Evolutionary conservation across 345 rosid genomes (phyloP).

Genomic region (Eutrema yunnanense): DNA sequence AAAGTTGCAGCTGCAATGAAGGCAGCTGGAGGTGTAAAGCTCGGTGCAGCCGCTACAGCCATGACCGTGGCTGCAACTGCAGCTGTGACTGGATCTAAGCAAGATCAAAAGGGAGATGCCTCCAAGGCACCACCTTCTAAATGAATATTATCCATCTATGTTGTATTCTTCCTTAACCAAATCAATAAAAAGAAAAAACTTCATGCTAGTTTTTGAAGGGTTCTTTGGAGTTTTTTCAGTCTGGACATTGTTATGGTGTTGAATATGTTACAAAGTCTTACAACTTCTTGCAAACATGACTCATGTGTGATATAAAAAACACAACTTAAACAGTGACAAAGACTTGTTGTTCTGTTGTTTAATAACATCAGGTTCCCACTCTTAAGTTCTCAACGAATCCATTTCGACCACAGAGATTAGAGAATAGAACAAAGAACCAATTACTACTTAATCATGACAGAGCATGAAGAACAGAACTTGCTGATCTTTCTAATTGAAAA

Average conservation of each 20-base stretch:
- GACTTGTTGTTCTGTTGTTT: too few relatives aligned
- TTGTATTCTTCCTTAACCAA: constrained; percentile 7
- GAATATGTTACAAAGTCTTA: not conserved
- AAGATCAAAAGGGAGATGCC: constrained; percentile 47
- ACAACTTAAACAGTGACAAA: too few relatives aligned
- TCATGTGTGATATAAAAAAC: too few relatives aligned
- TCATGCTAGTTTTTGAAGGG: not conserved
- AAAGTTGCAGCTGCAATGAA: constrained; percentile 78
- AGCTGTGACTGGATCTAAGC: constrained; percentile 55
- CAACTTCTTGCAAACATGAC: not conserved
- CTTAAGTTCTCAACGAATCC: too few relatives aligned
- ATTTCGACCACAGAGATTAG: too few relatives aligned
- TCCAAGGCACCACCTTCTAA: constrained; percentile 21
- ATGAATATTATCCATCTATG: not conserved
- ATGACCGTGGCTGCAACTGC: constrained; percentile 79
- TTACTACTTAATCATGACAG: too few relatives aligned
- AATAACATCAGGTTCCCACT: too few relatives aligned
- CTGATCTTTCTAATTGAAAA: too few relatives aligned
- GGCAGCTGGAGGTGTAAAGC: constrained; percentile 83
- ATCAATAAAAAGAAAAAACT: constrained; percentile 6
- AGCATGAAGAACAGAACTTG: too few relatives aligned
- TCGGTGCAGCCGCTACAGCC: constrained; percentile 83
- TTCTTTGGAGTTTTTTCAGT: not conserved
- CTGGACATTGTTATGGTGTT: not conserved
- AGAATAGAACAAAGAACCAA: too few relatives aligned